phyloP scores from a whole-genome alignment of 257 asterid species.

The Solanum sejunctum region DNA sequence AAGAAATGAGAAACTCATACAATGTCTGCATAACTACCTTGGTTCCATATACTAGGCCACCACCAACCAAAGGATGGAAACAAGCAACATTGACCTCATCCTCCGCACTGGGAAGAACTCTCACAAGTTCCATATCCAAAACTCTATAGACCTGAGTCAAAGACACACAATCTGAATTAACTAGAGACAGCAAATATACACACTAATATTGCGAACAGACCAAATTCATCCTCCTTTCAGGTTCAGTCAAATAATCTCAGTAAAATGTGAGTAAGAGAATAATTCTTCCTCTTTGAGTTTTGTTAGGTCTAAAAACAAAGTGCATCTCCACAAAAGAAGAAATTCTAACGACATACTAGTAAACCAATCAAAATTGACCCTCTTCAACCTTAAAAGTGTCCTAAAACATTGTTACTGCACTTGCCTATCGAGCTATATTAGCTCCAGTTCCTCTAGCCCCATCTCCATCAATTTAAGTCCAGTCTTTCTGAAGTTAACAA shows the following conservation, averaged over 20 bases:
- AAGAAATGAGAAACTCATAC: neutral
- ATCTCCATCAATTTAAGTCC: neutral
- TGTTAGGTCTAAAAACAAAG: neutral
- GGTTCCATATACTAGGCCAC: constrained; percentile 95
- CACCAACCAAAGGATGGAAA: constrained; percentile 94
- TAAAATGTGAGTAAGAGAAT: neutral
- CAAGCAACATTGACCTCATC: constrained; percentile 99
- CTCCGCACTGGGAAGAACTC: constrained; percentile 93
- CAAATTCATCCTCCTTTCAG: neutral
- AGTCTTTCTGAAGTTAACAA: neutral
- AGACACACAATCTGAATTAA: constrained; percentile 5
- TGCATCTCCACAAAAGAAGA: neutral
- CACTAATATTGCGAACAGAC: neutral
- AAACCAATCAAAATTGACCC: neutral
- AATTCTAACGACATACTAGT: neutral
- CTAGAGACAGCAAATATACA: neutral
- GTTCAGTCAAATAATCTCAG: neutral
- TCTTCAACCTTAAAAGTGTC: neutral
- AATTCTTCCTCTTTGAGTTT: neutral
- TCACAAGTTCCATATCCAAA: constrained; percentile 93
- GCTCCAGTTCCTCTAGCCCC: neutral
- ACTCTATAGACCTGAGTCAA: constrained; percentile 66
- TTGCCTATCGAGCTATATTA: neutral
- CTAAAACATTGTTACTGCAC: neutral
- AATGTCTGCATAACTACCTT: constrained; percentile 34